phyloP scores from a whole-genome alignment of 1,139 yeast genomes.

The Candida pseudoviswanathii region DNA sequence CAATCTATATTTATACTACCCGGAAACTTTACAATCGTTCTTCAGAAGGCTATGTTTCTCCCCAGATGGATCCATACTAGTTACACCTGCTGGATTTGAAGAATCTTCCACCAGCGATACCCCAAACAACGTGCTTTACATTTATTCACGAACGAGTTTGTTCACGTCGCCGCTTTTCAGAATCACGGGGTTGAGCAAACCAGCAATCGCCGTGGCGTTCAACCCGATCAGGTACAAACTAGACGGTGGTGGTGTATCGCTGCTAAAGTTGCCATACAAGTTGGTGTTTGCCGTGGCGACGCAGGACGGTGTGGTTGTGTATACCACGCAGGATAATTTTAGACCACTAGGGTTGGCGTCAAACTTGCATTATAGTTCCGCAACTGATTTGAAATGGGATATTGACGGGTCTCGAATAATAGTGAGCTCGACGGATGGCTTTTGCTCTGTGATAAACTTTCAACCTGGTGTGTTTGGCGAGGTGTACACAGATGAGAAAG shows the following conservation, averaged over 20 bases:
- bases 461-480: constrained; percentile 57
- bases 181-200: constrained; percentile 77
- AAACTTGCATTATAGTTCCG: constrained; percentile 82
- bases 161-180: constrained; percentile 72
- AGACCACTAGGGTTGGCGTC: constrained; percentile 74
- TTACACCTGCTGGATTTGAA: constrained; percentile 80
- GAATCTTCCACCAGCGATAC: constrained; percentile 11
- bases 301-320: constrained; percentile 79
- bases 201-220: constrained; percentile 81
- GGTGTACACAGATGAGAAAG: constrained; percentile 9
- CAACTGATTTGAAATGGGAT: constrained; percentile 89
- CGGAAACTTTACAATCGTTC: constrained; percentile 86
- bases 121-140: constrained; percentile 66
- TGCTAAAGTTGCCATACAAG: constrained; percentile 57
- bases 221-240: constrained; percentile 60
- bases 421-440: constrained; percentile 92
- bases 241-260: constrained; percentile 21
- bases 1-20: constrained; percentile 55
- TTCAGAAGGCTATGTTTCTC: constrained; percentile 84
- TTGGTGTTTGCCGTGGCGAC: constrained; percentile 94
- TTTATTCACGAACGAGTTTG: constrained; percentile 71
- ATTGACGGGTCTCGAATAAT: constrained; percentile 71
- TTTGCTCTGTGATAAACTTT: constrained; percentile 70
- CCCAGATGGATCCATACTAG: constrained; percentile 81
- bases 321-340: constrained; percentile 66